These are phyloP conservation scores for Clonostachys rosea DNA, from an alignment of 2,329 filamentous ascomycete genomes.

Conservation along the genomic window DNA sequence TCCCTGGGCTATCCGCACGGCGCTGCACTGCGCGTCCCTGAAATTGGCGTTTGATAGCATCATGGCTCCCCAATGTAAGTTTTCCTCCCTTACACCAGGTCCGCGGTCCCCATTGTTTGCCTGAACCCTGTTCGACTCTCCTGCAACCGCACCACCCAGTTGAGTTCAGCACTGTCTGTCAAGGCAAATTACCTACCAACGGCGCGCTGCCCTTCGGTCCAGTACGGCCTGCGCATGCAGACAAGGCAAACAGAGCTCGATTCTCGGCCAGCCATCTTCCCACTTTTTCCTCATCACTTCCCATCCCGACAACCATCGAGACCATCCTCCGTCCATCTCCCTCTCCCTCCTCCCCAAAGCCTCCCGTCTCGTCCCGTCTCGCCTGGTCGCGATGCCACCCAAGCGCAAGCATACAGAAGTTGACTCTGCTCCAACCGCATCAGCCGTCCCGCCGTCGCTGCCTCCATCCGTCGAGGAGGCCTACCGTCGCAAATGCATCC, in stretches of 20 bases:
- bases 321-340: too few relatives aligned
- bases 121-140: too few relatives aligned
- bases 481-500: slow-evolving; percentile 94
- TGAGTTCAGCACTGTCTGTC: too few relatives aligned
- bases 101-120: too few relatives aligned
- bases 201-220: too few relatives aligned
- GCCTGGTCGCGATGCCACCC: slow-evolving; percentile 17
- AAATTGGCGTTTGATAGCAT: not conserved
- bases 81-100: not conserved
- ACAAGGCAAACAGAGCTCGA: too few relatives aligned
- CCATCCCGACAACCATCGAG: not conserved
- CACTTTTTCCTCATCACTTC: not conserved
- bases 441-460: slow-evolving; percentile 52
- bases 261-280: not conserved
- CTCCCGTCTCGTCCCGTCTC: too few relatives aligned
- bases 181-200: too few relatives aligned
- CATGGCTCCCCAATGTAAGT: slow-evolving; percentile 21
- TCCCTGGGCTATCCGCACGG: not conserved
- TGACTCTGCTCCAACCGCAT: slow-evolving; percentile 23
- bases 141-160: too few relatives aligned
- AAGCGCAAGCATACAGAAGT: slow-evolving; percentile 28
- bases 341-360: too few relatives aligned
- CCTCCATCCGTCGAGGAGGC: slow-evolving; percentile 93
- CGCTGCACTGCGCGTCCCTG: not conserved
- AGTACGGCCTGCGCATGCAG: too few relatives aligned